Evolutionary conservation across 352 stramenopile genomes (phyloP).

Genomic region (Phytophthora nicotianae): DNA sequence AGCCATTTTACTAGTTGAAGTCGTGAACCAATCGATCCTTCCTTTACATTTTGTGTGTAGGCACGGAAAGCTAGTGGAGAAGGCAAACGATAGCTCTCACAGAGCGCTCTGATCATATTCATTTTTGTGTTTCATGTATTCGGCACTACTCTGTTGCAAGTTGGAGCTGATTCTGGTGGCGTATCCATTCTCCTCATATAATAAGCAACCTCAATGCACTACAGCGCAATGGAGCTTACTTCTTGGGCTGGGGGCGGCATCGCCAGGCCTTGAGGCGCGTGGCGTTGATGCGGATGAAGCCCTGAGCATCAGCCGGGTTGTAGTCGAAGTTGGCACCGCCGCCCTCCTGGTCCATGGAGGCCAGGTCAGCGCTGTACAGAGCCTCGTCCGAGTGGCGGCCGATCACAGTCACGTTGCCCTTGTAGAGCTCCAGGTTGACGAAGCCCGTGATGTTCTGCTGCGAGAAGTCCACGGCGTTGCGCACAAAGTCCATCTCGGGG

Average conservation of each 20-base stretch:
- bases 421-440: slow-evolving; percentile 97
- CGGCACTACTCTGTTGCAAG: slow-evolving; percentile 19
- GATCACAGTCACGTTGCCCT: slow-evolving; percentile 96
- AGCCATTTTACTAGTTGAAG: no score
- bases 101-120: slow-evolving; percentile 27
- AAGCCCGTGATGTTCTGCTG: slow-evolving; percentile 95
- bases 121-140: slow-evolving; percentile 32
- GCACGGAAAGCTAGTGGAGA: no score
- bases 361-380: slow-evolving; percentile 98
- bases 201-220: slow-evolving; percentile 27
- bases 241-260: slow-evolving; percentile 51
- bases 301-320: slow-evolving; percentile 96
- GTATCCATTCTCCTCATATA: slow-evolving; percentile 25
- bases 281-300: slow-evolving; percentile 99
- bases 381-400: slow-evolving; percentile 92
- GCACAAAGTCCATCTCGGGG: slow-evolving; percentile 99
- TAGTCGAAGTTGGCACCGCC: slow-evolving; percentile 97
- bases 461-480: slow-evolving; percentile 93
- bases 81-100: neutral
- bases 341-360: slow-evolving; percentile 98
- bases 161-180: neutral
- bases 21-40: no score
- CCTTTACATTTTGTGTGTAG: no score
- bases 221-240: slow-evolving; percentile 46
- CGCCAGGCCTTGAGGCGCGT: slow-evolving; percentile 96